Evolutionary conservation across 2,329 filamentous ascomycete species (phyloP).

Genomic region (Diatrype stigma): DNA sequence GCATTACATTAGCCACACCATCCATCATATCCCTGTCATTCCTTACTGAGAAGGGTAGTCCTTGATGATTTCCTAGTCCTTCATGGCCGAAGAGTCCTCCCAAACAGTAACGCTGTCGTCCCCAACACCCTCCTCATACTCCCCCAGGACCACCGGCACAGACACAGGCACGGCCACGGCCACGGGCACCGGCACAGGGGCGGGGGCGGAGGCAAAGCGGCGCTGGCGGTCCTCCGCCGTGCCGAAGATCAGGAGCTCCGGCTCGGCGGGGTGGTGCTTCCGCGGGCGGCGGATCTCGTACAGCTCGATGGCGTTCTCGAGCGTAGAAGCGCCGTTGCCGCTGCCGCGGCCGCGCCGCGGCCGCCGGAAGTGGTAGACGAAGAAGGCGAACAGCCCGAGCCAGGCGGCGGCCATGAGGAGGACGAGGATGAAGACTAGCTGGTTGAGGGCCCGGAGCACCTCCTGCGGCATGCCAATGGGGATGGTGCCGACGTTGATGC

Average conservation of each 20-base stretch:
- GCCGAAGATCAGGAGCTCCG: neutral
- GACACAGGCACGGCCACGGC: too few relatives aligned
- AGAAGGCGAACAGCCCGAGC: conserved; percentile 4
- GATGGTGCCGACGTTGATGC: neutral
- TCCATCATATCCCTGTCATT: too few relatives aligned
- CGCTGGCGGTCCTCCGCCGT: neutral
- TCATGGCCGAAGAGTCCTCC: too few relatives aligned
- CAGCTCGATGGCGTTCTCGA: conserved; percentile 7
- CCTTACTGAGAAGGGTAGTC: too few relatives aligned
- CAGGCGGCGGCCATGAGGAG: conserved; percentile 7
- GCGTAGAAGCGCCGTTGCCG: too few relatives aligned
- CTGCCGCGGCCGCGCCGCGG: conserved; percentile 3
- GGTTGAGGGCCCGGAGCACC: conserved; percentile 3
- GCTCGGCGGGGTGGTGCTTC: neutral
- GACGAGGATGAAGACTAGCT: conserved; percentile 4
- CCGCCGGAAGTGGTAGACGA: conserved; percentile 9
- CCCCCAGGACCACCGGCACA: too few relatives aligned
- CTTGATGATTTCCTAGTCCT: too few relatives aligned
- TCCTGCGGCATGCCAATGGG: conserved; percentile 4
- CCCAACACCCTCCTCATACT: too few relatives aligned
- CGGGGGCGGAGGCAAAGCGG: too few relatives aligned
- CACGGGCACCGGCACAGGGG: too few relatives aligned
- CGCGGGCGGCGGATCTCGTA: neutral
- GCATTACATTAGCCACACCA: too few relatives aligned
- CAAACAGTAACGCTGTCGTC: too few relatives aligned